Conservation (phyloP, 1,284 basidiomycete species). For the Rhodotorula sp. region DNA sequence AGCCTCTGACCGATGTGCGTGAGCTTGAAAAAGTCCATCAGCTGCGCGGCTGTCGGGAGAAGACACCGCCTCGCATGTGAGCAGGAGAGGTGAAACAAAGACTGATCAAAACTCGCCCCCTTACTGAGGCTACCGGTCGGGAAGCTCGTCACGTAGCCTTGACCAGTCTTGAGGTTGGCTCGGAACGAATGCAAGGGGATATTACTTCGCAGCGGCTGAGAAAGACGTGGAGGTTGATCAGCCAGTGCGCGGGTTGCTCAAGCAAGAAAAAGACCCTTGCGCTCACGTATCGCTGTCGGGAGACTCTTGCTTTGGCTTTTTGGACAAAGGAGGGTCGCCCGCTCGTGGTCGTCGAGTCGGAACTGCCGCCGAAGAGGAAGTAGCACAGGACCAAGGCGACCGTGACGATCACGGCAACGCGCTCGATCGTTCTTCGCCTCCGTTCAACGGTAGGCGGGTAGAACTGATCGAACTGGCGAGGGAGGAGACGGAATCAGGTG, state of each 20-base stretch:
- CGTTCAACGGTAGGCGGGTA: conserved; percentile 23
- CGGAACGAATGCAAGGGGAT: conserved; percentile 36
- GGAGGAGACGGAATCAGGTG: not conserved
- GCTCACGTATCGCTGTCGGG: conserved; percentile 21
- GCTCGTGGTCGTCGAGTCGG: not conserved
- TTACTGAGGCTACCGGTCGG: conserved; percentile 37
- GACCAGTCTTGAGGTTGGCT: conserved; percentile 23
- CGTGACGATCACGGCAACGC: conserved; percentile 3
- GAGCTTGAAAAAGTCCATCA: conserved; percentile 39
- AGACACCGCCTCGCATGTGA: not conserved
- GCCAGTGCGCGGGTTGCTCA: too few species aligned
- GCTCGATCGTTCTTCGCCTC: conserved; percentile 20
- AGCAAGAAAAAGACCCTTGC: not conserved
- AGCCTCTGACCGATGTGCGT: conserved; percentile 35
- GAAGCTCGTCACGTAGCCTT: conserved; percentile 39
- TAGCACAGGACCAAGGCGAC: conserved; percentile 2
- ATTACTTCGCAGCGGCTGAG: conserved; percentile 24
- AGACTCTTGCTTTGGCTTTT: conserved; percentile 21
- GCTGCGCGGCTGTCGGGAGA: conserved; percentile 28
- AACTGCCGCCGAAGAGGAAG: conserved; percentile 2
- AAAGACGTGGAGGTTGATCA: fast-evolving
- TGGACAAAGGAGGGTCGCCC: conserved; percentile 5
- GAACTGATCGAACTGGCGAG: conserved; percentile 28
- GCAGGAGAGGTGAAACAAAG: not conserved
- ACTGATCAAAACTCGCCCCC: not conserved